Base-by-base conservation (phyloP, 2,329 filamentous ascomycete genomes). In the Macroventuria anomochaeta region DNA sequence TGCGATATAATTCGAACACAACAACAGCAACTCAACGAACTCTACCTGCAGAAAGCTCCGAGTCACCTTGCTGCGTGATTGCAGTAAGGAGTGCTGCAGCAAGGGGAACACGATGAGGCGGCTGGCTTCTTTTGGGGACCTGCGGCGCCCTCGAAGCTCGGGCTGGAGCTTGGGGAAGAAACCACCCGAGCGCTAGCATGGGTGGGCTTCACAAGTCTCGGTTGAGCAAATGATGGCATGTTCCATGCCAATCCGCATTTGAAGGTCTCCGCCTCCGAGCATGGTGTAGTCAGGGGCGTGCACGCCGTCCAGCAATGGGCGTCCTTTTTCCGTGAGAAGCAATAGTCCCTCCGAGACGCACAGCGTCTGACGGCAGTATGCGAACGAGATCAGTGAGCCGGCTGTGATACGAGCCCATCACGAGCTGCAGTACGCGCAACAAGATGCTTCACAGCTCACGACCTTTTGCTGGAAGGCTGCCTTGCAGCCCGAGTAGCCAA, bases 61-160 rank as follows among this genome's bases (percentile, higher is more conserved):
- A 64, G 60, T 69, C 60, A 68, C 70, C 72, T 73, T 71, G 69
- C 71, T 73, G 68, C 64, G 66, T 61, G 50, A 54, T 62, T 57
- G 67, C 69, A 72, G 69, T 67, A 68, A 72, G 67, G 66, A 72
- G 65, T 57, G 61, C 63, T 59, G 65, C 69, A 67, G 68, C 68
- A 68, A 73, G 69, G 68, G 63, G 70, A 67, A 56, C 47, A 32
- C 44, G 49, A 59, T 41, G 50, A 58, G 56, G 57, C 57, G 61
- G 59, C 59, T 65, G 66, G 67, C 64, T 59, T 63, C 62, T 72
- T 72, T 72, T 73, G 68, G 68, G 68, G 67, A 67, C 57, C 58
- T 70, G 69, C 65, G 59, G 62, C 63, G 54, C 58, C 55, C 58
- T 63, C 53, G 63, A 65, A 63, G 62, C 63, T 68, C 58, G 68